These are phyloP conservation scores for Rubia occidens DNA, from an alignment of 305 asterid genomes.

Conservation along the genomic window DNA sequence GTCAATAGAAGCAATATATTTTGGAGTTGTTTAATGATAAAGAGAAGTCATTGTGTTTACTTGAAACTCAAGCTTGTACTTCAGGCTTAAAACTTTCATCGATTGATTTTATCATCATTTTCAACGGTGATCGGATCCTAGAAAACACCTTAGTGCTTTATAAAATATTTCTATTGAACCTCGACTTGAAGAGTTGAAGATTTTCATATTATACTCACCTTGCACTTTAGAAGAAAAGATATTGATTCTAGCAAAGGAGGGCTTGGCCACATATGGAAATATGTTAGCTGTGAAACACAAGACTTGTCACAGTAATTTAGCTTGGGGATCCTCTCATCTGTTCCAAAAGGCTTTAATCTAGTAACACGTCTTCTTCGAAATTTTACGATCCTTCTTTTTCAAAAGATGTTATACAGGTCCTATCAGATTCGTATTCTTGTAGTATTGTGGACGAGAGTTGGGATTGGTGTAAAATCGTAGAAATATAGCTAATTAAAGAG, in stretches of 20 bases:
- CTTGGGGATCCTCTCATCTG: constrained; percentile 46
- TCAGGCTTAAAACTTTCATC: constrained; percentile 34
- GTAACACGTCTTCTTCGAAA: constrained; percentile 13
- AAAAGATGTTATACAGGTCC: constrained; percentile 43
- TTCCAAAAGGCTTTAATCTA: constrained; percentile 35
- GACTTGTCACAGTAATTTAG: constrained; percentile 35
- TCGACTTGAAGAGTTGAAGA: constrained; percentile 35
- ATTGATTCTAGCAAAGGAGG: constrained; percentile 46
- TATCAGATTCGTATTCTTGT: constrained; percentile 29
- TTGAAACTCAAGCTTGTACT: constrained; percentile 43
- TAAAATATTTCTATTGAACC: constrained; percentile 38
- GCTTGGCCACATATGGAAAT: constrained; percentile 27
- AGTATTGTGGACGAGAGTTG: constrained; percentile 12
- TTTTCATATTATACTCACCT: constrained; percentile 49
- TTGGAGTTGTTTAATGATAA: constrained; percentile 32
- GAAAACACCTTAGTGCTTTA: constrained; percentile 45
- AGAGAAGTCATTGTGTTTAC: constrained; percentile 39
- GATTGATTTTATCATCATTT: constrained; percentile 36
- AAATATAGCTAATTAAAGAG: too few relatives aligned
- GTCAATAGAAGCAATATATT: constrained; percentile 20
- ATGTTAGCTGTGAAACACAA: constrained; percentile 21
- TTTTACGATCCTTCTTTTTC: constrained; percentile 19
- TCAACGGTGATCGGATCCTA: constrained; percentile 59
- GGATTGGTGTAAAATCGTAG: background rate
- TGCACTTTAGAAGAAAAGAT: constrained; percentile 42